phyloP scores from a whole-genome alignment of 129 eudicot genomes.

The Tagetes patula region DNA sequence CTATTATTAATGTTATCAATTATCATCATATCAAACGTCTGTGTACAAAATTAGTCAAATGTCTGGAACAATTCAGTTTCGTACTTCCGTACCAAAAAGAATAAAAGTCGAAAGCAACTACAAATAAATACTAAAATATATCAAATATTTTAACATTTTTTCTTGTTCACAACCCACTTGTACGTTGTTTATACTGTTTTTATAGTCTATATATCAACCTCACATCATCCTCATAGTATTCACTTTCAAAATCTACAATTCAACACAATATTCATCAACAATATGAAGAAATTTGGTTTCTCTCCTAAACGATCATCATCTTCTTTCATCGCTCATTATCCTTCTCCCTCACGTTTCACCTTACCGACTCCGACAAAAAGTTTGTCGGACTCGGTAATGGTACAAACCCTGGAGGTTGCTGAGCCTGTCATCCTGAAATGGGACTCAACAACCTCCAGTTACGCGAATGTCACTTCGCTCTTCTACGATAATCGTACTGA shows the following conservation, averaged over 20 bases:
- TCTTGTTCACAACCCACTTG: background rate
- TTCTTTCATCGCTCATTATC: slow-evolving; percentile 40
- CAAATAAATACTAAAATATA: background rate
- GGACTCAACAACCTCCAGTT: slow-evolving; percentile 50
- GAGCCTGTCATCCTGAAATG: slow-evolving; percentile 60
- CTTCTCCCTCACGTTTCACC: slow-evolving; percentile 43
- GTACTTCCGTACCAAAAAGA: background rate
- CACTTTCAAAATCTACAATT: background rate
- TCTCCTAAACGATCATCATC: slow-evolving; percentile 35
- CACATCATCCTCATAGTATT: background rate
- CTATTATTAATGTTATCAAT: background rate
- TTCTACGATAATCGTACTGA: slow-evolving; percentile 56
- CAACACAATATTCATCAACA: background rate
- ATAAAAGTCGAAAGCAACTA: background rate
- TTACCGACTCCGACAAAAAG: slow-evolving; percentile 39
- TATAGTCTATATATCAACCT: slow-evolving; percentile 13
- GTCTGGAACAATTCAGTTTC: slow-evolving; percentile 8
- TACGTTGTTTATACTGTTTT: background rate
- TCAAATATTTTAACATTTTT: background rate
- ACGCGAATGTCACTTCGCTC: slow-evolving; percentile 59
- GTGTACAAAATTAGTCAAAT: background rate
- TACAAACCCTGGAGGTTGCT: slow-evolving; percentile 41
- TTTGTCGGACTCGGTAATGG: slow-evolving; percentile 52
- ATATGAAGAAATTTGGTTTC: slow-evolving; percentile 36
- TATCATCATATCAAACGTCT: background rate